phyloP scores from a whole-genome alignment of 805 yeast genomes.

The Pichia gijzeniarum region DNA sequence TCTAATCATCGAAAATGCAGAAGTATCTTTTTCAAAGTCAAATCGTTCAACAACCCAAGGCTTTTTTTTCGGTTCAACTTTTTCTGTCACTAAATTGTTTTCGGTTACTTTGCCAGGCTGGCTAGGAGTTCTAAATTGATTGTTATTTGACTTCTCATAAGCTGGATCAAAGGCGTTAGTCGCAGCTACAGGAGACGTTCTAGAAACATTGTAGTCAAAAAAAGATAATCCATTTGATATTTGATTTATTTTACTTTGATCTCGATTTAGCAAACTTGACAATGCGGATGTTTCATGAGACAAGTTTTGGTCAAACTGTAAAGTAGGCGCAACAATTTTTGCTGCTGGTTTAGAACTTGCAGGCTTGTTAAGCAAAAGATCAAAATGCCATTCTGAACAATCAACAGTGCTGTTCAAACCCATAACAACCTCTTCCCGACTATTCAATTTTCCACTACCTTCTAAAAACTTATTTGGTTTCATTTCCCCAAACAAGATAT shows the following conservation, averaged over 20 bases:
- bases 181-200: too few species aligned
- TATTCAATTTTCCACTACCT: neutral
- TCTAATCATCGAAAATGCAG: constrained; percentile 39
- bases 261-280: neutral
- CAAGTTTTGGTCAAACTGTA: neutral
- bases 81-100: constrained; percentile 7
- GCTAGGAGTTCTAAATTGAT: too few species aligned
- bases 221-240: too few species aligned
- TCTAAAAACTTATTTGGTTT: constrained; percentile 49
- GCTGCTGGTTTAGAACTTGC: neutral
- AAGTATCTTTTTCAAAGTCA: constrained; percentile 43
- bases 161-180: too few species aligned
- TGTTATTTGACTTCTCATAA: too few species aligned
- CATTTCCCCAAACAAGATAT: constrained; percentile 46
- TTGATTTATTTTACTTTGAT: too few species aligned
- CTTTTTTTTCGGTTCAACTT: constrained; percentile 18
- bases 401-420: neutral
- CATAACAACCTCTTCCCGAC: constrained; percentile 4
- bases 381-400: constrained; percentile 4
- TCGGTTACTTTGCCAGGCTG: constrained; percentile 5
- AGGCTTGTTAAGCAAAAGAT: constrained; percentile 11
- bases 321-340: neutral
- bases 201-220: too few species aligned
- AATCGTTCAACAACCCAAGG: constrained; percentile 56
- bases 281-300: neutral